phyloP scores from a whole-genome alignment of 352 stramenopile species.

The Aphanomyces euteiches region DNA sequence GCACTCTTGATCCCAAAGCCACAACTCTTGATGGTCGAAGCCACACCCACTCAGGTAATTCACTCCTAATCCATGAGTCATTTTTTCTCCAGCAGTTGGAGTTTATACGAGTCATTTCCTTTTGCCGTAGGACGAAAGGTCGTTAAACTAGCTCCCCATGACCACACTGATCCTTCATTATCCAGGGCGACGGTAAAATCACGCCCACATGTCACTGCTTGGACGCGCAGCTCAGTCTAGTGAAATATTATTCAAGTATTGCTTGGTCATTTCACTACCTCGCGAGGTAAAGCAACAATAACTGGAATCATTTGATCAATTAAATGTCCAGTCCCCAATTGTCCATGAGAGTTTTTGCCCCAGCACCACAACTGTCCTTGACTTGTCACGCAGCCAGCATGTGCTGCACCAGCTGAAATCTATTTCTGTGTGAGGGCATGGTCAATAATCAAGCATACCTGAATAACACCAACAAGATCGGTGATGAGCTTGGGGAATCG shows the following conservation, averaged over 20 bases:
- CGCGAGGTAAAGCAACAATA: conserved; percentile 21
- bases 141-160: conserved; percentile 55
- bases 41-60: conserved; percentile 2
- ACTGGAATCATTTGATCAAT: conserved; percentile 30
- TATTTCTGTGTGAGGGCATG: not conserved
- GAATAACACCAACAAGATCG: not conserved
- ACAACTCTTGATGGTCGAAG: not conserved
- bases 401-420: conserved; percentile 70
- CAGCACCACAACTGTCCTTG: conserved; percentile 63
- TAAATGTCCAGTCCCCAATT: conserved; percentile 65
- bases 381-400: conserved; percentile 63
- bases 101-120: not conserved
- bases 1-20: not conserved
- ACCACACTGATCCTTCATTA: conserved; percentile 58
- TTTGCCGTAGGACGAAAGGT: not conserved
- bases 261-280: not conserved
- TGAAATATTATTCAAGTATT: conserved; percentile 18
- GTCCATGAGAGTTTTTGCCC: conserved; percentile 70
- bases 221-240: not conserved
- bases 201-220: conserved; percentile 55
- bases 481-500: conserved; percentile 37
- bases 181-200: conserved; percentile 81
- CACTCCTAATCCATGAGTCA: not conserved
- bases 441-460: conserved; percentile 31
- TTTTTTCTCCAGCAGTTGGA: not conserved